Evolutionary conservation across 2,329 filamentous ascomycete genomes (phyloP).

Genomic region (Rutstroemia sydowiana): DNA sequence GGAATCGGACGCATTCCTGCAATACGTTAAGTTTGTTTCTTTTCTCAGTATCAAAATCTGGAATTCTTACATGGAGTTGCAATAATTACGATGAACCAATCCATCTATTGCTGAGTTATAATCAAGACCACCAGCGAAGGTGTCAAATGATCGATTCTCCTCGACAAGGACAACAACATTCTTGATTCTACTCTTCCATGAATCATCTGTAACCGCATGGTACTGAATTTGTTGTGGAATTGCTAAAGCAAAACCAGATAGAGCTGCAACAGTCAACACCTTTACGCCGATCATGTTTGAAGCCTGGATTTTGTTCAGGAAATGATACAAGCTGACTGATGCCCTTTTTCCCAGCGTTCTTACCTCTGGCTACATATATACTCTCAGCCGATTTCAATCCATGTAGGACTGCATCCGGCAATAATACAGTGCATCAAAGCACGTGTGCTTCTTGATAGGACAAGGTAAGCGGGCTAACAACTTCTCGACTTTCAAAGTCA

Average conservation of each 20-base stretch:
- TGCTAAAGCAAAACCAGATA: slow-evolving; percentile 19
- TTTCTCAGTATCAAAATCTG: background rate
- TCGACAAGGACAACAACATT: slow-evolving; percentile 41
- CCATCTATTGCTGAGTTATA: slow-evolving; percentile 34
- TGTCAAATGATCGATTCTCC: slow-evolving; percentile 36
- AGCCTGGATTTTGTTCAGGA: background rate
- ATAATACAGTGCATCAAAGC: background rate
- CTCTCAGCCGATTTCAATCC: background rate
- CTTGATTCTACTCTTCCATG: slow-evolving; percentile 36
- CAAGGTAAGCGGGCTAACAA: background rate
- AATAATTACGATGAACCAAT: slow-evolving; percentile 31
- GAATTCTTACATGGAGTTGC: slow-evolving; percentile 33
- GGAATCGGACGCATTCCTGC: slow-evolving; percentile 25
- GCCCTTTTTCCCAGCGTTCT: background rate
- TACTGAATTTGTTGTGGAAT: slow-evolving; percentile 12
- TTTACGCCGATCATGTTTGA: slow-evolving; percentile 7
- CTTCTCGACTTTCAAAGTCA: background rate
- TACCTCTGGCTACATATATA: slow-evolving; percentile 1
- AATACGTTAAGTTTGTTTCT: slow-evolving; percentile 2
- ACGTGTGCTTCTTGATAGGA: slow-evolving; percentile 8
- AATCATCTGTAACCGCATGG: slow-evolving; percentile 9
- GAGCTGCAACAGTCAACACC: slow-evolving; percentile 11
- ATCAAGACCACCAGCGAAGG: slow-evolving; percentile 34
- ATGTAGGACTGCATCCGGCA: background rate
- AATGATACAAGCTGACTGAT: background rate